Percentiles rank a stretch among this genome's conserved stretches.
Evolutionary conservation across 306 rosid genomes (phyloP).

Genomic region (Ammopiptanthus mongolicus): DNA sequence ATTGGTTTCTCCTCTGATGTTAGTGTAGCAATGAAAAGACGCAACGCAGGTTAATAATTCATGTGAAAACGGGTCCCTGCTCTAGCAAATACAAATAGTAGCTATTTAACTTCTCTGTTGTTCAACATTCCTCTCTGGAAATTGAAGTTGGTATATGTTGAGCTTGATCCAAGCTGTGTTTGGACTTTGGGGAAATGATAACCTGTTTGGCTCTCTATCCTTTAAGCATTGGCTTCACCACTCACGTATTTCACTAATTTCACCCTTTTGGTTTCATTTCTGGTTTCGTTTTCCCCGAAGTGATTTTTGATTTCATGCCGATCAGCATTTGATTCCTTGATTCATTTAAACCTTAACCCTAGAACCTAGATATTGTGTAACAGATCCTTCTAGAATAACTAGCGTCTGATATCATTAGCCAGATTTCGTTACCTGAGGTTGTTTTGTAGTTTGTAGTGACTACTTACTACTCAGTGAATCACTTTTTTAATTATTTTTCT

Average conservation of each 20-base stretch:
- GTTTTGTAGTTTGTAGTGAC: not conserved
- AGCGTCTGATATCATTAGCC: not conserved
- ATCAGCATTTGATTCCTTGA: not conserved
- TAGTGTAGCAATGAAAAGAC: not conserved
- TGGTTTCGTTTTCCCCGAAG: no score
- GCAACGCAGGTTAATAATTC: not conserved
- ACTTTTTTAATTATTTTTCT: not conserved
- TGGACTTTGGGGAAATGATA: conserved; percentile 26
- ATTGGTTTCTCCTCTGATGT: not conserved
- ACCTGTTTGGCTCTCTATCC: conserved; percentile 24
- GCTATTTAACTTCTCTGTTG: not conserved
- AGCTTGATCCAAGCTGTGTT: not conserved
- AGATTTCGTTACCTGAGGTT: not conserved
- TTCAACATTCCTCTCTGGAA: not conserved
- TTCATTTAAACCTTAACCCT: conserved; percentile 4
- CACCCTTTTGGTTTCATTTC: not conserved
- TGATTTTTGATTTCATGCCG: not conserved
- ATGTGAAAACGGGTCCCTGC: conserved; percentile 26
- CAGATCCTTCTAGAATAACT: not conserved
- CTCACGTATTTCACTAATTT: not conserved
- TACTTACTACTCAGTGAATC: not conserved
- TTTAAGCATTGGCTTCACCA: not conserved
- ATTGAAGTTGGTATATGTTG: not conserved
- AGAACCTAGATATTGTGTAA: conserved; percentile 8
- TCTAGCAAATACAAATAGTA: not conserved